Evolutionary conservation across 306 rosid genomes (phyloP).

Genomic region (Nissolia schottii): DNA sequence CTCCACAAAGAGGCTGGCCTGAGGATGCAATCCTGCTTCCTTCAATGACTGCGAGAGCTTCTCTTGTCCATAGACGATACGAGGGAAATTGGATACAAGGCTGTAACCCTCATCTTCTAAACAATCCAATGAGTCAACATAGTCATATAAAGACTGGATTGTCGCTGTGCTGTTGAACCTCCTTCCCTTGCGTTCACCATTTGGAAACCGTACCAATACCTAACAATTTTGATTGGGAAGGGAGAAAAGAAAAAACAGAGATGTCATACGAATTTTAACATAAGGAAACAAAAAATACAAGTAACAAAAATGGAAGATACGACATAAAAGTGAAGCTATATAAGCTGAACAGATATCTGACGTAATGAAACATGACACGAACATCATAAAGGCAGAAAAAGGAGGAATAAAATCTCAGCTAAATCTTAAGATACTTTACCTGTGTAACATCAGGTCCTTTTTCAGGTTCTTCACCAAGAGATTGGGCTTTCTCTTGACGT

Average conservation of each 20-base stretch:
- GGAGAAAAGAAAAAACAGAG: not conserved
- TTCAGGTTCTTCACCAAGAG: conserved; percentile 91
- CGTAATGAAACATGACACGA: not conserved
- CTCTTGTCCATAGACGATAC: conserved; percentile 70
- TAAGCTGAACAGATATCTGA: not conserved
- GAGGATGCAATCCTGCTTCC: conserved; percentile 97
- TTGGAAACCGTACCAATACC: conserved; percentile 96
- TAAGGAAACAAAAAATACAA: not conserved
- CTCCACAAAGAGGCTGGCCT: conserved; percentile 53
- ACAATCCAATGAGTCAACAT: conserved; percentile 84
- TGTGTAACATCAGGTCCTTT: conserved; percentile 89
- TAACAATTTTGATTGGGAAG: conserved; percentile 21
- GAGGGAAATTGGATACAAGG: conserved; percentile 90
- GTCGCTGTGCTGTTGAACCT: conserved; percentile 65
- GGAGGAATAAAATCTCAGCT: conserved; percentile 1
- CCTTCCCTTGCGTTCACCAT: conserved; percentile 91
- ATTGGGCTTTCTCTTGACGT: conserved; percentile 73
- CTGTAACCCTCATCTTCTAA: conserved; percentile 60
- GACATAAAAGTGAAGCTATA: not conserved
- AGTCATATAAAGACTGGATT: conserved; percentile 78
- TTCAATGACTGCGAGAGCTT: conserved; percentile 60
- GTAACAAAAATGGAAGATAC: not conserved
- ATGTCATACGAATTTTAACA: conserved; percentile 2
- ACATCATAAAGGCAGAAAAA: not conserved
- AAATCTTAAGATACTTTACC: conserved; percentile 37